These are phyloP conservation scores for Agarophyton chilense DNA, from an alignment of 23 red algal genomes.

Conservation along the genomic window DNA sequence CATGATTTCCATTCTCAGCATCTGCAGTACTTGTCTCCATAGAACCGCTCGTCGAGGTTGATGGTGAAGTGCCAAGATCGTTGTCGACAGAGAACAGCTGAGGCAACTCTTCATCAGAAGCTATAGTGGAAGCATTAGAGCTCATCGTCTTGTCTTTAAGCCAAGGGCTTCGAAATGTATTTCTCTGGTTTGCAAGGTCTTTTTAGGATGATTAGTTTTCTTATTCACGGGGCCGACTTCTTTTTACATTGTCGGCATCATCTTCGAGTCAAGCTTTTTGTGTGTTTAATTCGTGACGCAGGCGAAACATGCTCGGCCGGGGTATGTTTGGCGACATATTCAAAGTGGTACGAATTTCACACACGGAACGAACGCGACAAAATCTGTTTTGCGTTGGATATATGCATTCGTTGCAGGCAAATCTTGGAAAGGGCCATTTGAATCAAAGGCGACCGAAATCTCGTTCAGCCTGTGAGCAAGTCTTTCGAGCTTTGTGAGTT, in stretches of 20 bases:
- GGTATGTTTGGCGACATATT: background rate
- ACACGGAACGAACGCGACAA: background rate
- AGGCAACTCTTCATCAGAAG: background rate
- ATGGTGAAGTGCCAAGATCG: background rate
- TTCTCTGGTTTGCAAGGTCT: background rate
- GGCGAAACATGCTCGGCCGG: background rate
- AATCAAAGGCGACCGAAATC: background rate
- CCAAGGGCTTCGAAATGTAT: background rate
- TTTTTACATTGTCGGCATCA: background rate
- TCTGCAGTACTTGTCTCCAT: background rate
- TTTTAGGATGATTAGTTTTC: background rate
- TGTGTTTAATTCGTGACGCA: background rate
- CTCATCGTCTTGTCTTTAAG: background rate
- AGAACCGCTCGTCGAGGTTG: background rate
- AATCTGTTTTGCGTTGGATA: background rate
- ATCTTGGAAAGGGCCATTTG: background rate
- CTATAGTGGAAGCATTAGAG: background rate
- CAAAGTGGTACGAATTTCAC: background rate
- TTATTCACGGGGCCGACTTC: background rate
- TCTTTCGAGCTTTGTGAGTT: background rate
- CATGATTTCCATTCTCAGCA: background rate
- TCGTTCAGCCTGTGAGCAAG: background rate
- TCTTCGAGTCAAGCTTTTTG: background rate
- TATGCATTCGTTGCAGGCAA: background rate
- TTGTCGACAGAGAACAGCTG: background rate